These are phyloP conservation scores for Apostasia shenzhenica DNA, from an alignment of 106 monocot genomes.

Conservation along the genomic window DNA sequence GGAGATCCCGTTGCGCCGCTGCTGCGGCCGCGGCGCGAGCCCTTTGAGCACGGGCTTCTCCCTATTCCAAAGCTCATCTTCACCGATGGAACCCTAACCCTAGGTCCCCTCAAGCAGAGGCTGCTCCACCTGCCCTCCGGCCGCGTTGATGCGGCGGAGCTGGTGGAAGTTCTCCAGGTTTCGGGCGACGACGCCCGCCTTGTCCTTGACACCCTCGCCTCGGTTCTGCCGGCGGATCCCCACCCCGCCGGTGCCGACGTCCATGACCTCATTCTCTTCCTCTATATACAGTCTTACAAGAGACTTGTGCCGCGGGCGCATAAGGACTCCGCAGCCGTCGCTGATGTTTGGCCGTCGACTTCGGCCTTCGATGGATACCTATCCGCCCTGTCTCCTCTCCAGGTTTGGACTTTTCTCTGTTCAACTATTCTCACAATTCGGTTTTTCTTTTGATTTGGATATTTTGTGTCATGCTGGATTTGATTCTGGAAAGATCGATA, in stretches of 20 bases:
- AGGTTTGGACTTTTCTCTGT: constrained; percentile 32
- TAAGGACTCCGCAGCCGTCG: constrained; percentile 67
- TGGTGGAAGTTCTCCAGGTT: constrained; percentile 74
- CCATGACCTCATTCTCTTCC: constrained; percentile 64
- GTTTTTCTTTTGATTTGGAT: not conserved
- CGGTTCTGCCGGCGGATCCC: constrained; percentile 37
- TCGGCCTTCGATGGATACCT: constrained; percentile 92
- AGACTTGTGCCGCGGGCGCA: constrained; percentile 62
- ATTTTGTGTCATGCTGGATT: too few species aligned
- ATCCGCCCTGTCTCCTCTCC: constrained; percentile 80
- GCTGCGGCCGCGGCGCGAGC: constrained; percentile 72
- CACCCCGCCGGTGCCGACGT: constrained; percentile 29
- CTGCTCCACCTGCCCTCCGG: constrained; percentile 23
- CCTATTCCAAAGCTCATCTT: constrained; percentile 90
- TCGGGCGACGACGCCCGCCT: constrained; percentile 43
- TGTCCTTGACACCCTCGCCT: constrained; percentile 57
- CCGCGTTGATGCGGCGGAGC: constrained; percentile 27
- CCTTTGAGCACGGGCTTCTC: constrained; percentile 92
- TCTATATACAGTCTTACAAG: constrained; percentile 82
- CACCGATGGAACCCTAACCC: constrained; percentile 61
- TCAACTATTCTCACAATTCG: not conserved
- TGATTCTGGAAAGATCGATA: too few species aligned
- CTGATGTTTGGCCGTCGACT: constrained; percentile 85
- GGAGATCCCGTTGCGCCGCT: not conserved
- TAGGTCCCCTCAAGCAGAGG: constrained; percentile 35